Base-by-base conservation (phyloP, 768 basidiomycete genomes). In the Suillus spraguei region DNA sequence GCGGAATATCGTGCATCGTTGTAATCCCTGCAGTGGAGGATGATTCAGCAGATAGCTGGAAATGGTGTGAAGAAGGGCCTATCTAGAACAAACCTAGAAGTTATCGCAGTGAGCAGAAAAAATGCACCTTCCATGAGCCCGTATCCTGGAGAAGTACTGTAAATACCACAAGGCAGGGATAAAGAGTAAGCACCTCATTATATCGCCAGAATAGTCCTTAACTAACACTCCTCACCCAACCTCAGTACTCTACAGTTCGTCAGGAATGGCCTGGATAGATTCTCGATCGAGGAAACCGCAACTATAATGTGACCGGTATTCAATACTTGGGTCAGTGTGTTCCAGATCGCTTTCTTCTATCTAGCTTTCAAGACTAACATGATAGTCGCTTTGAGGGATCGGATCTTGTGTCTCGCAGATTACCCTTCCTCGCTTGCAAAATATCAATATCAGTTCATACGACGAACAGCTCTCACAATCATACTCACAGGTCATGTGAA, bases 181-280 rank as follows among this genome's bases (percentile, higher is more conserved):
- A 10, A 38, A 38, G 11, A 38, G 36, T 4, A 38, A 38, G 36
- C 13, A 38, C 36, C 36, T 38, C 36, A 13, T 38, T 38, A 38
- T 13, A 38, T 38, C 11, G 11, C 36, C 69, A 63, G 71, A 90
- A 92, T 0, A 72, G 58, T 8, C 85, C 83, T 55, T 81, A 77
- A 3, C 87, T 84, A 54, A 74, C 63, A 36, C 70, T 74, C 92
- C n/a, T n/a, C 90, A 92, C 67, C 85, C 81, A 1, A 82, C 83
- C 59, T 82, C 81, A 11, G 73, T 67, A 38, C 77, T 72, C 64
- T 87, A 87, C 9, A 82, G 72, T 44, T 76, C 70, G 66, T 90
- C 87, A 8, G 89, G 87, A 24, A 93, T 66, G 59, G 79, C 79
- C 69, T 92, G 89, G 11, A 90, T 71, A 20, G 87, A 85, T 67